Conservation (phyloP, 2,329 filamentous ascomycete genomes). For the Aspergillus tanneri region DNA sequence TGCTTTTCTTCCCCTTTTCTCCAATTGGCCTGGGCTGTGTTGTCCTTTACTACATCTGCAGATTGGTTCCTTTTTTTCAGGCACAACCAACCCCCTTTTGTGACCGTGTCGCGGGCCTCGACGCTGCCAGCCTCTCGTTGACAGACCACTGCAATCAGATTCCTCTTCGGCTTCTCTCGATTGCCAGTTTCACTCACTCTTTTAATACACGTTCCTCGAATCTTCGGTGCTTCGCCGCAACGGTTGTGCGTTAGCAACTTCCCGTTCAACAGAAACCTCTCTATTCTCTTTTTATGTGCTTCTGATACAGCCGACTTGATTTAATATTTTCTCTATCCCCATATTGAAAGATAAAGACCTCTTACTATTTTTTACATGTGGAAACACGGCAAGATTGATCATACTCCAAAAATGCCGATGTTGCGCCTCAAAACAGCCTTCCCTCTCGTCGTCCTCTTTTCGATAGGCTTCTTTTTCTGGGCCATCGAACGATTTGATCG, state of each 20-base stretch:
- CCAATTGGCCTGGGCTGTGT: constrained; percentile 1
- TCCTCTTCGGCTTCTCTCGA: constrained; percentile 8
- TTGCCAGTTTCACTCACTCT: constrained; percentile 24
- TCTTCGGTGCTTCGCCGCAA: constrained; percentile 6
- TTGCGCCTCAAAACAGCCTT: constrained; percentile 42
- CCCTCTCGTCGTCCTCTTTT: constrained; percentile 39
- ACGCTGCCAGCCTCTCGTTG: constrained; percentile 40
- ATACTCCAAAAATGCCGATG: constrained; percentile 39
- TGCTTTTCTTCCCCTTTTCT: constrained; percentile 10
- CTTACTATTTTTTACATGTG: constrained; percentile 28
- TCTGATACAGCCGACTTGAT: constrained; percentile 14
- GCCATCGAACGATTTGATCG: constrained; percentile 42
- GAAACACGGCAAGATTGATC: constrained; percentile 25
- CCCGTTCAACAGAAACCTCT: constrained; percentile 6
- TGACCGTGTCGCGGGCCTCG: constrained; percentile 35
- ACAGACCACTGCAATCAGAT: constrained; percentile 21
- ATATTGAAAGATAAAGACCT: neutral
- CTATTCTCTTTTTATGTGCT: constrained; percentile 12
- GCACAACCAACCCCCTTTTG: constrained; percentile 9
- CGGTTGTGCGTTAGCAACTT: constrained; percentile 13
- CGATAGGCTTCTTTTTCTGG: constrained; percentile 43
- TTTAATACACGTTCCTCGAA: constrained; percentile 13
- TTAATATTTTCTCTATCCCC: constrained; percentile 9
- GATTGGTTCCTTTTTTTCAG: neutral
- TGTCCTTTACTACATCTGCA: constrained; percentile 1